Conservation (phyloP, 2,329 filamentous ascomycete species). For the Tolypocladium guangdongense region DNA sequence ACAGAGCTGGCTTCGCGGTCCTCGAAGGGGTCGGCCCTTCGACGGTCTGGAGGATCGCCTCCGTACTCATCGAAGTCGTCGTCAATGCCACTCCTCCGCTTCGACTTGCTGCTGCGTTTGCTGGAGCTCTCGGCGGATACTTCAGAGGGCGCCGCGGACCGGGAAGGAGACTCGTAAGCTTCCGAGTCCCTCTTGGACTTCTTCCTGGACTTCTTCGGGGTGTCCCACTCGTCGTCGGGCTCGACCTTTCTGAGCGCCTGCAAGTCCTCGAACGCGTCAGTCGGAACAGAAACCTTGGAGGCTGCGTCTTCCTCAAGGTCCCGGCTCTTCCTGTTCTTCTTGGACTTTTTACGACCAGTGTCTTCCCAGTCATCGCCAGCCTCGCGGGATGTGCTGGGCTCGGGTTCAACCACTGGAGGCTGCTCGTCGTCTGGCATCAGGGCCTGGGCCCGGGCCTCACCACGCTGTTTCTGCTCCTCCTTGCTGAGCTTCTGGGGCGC, state of each 20-base stretch:
- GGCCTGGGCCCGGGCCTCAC: slow-evolving; percentile 17
- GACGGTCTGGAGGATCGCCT: slow-evolving; percentile 26
- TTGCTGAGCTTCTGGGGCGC: slow-evolving; percentile 16
- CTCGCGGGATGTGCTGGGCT: slow-evolving; percentile 9
- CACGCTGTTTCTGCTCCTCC: slow-evolving; percentile 30
- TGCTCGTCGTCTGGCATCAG: slow-evolving; percentile 15
- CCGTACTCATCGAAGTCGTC: slow-evolving; percentile 22
- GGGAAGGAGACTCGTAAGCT: slow-evolving; percentile 19
- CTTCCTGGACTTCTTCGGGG: slow-evolving; percentile 21
- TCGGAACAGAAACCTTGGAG: slow-evolving; percentile 15
- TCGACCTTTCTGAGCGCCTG: slow-evolving; percentile 4
- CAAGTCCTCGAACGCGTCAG: slow-evolving; percentile 18
- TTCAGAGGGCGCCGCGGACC: slow-evolving; percentile 24
- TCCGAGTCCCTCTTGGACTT: slow-evolving; percentile 23
- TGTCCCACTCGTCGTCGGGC: slow-evolving; percentile 24
- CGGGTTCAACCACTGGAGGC: slow-evolving; percentile 6
- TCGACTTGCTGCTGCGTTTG: slow-evolving; percentile 29
- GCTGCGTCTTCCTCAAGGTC: slow-evolving; percentile 15
- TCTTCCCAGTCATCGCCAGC: slow-evolving; percentile 15
- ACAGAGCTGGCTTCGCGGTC: slow-evolving; percentile 39
- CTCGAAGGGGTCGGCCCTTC: slow-evolving; percentile 26
- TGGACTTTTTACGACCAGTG: slow-evolving; percentile 12
- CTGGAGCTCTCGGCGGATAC: slow-evolving; percentile 23
- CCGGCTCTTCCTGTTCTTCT: slow-evolving; percentile 18
- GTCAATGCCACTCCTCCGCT: slow-evolving; percentile 23